These are phyloP conservation scores for Huiozyma naganishii DNA, from an alignment of 805 yeast species.

Conservation along the genomic window DNA sequence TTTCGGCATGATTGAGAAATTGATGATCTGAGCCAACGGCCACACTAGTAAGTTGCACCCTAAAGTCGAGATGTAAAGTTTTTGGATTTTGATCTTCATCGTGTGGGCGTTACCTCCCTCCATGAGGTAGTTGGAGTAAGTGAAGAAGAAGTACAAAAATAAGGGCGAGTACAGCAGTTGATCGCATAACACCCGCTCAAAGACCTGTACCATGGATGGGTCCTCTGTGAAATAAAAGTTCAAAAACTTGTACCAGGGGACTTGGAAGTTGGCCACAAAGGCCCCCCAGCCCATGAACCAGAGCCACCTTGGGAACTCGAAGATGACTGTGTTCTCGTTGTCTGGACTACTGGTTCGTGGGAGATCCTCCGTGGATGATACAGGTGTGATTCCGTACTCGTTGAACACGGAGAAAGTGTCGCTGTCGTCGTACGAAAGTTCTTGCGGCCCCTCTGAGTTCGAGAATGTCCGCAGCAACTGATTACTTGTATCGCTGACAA, in stretches of 20 bases:
- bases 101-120: constrained; percentile 64
- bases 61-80: constrained; percentile 56
- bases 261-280: constrained; percentile 69
- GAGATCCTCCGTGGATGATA: constrained; percentile 2
- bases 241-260: constrained; percentile 78
- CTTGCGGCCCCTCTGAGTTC: constrained; percentile 1
- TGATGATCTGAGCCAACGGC: constrained; percentile 73
- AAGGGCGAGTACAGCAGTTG: constrained; percentile 85
- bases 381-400: constrained; percentile 18
- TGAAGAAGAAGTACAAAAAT: constrained; percentile 67
- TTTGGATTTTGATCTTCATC: constrained; percentile 50
- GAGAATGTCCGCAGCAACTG: constrained; percentile 6
- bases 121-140: constrained; percentile 71
- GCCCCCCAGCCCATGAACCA: constrained; percentile 87
- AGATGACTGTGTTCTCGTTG: constrained; percentile 19
- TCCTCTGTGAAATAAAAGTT: constrained; percentile 69
- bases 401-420: constrained; percentile 20
- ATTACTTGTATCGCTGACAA: constrained; percentile 9
- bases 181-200: constrained; percentile 81
- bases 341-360: not conserved
- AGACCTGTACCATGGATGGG: constrained; percentile 73
- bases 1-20: constrained; percentile 59
- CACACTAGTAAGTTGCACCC: constrained; percentile 64
- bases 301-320: constrained; percentile 57
- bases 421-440: constrained; percentile 11